Conservation (phyloP, 495 filamentous ascomycete genomes). For the Penicillium salamii region DNA sequence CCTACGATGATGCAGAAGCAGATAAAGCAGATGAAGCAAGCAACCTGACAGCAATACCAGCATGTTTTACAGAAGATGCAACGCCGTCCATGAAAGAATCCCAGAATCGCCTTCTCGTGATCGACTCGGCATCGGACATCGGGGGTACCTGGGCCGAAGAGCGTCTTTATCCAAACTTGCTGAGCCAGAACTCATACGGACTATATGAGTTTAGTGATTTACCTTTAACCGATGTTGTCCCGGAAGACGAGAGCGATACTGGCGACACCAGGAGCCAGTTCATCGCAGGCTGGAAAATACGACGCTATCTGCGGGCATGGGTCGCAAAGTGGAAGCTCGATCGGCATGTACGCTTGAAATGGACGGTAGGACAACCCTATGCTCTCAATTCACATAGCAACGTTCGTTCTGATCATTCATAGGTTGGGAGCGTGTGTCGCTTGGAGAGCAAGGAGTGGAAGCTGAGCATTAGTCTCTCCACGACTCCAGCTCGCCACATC, state of each 20-base stretch:
- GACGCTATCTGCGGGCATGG: conserved; percentile 60
- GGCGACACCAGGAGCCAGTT: conserved; percentile 46
- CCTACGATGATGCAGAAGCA: conserved; percentile 4
- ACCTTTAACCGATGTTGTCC: conserved; percentile 47
- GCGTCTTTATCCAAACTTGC: conserved; percentile 53
- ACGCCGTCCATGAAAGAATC: conserved; percentile 11
- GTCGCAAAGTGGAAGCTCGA: conserved; percentile 55
- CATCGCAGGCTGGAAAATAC: conserved; percentile 61
- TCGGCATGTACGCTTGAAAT: conserved; percentile 49
- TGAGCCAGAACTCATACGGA: conserved; percentile 34
- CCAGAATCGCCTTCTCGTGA: conserved; percentile 32
- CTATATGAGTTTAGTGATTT: conserved; percentile 53
- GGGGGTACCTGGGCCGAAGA: conserved; percentile 65
- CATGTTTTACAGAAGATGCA: conserved; percentile 5
- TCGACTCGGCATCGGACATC: conserved; percentile 49
- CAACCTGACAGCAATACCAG: background rate
- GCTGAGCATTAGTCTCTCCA: conserved; percentile 13
- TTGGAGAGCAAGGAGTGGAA: conserved; percentile 26
- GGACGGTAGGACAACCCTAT: conserved; percentile 43
- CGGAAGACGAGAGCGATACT: conserved; percentile 26
- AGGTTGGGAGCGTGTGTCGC: conserved; percentile 27
- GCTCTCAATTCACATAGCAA: too few relatives aligned
- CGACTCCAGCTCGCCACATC: background rate
- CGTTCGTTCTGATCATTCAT: background rate
- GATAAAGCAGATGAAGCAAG: background rate